Evolutionary conservation across 1,139 yeast genomes (phyloP), one percentile per base, ranked within the genome.

Genomic region (Sugiyamaella japonica): DNA sequence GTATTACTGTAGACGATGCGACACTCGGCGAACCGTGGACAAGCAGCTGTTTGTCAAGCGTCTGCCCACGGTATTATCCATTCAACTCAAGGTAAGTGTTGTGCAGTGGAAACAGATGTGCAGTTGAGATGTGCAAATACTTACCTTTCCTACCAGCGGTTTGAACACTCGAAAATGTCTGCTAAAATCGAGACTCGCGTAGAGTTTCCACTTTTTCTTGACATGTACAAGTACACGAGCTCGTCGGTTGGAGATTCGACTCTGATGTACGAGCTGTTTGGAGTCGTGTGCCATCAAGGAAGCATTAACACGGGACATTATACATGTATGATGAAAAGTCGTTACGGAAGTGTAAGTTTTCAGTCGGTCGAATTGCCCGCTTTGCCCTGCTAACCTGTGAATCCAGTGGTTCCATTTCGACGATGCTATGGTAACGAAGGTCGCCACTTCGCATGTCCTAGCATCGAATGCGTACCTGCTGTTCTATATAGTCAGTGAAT

Each of bases 271-370:
- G 97, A 91, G 69, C 76, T 93, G 46, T 89, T 85, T 71, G 96
- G 95, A 1, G 82, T 90, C 40, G 85, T 93, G 9, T 84, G 91
- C 64, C 99, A 93, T 69, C 84, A 84, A 46, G 99, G 99, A 1
- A 84, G 93, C 25, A 95, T 91, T 5, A 89, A 89, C 67, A 93
- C 97, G 1, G 99, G 99, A 10, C 99, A 93, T 71, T 93, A 93
- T 68, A 80, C 91, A 15, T 87, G 95, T 20, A 80, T 85, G 63
- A 79, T 88, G 59, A 91, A 90, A 67, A 82, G 79, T 60, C 76
- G 82, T 16, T 79, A 81, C 46, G 90, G 91, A 15, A 55, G 63
- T 13, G 57, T 54, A 54, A 39, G 49, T 45, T 17, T 17, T 5
- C 13, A 16, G 73, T 16, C n/a, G n/a, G n/a, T n/a, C n/a, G n/a